Evolutionary conservation across 2,329 filamentous ascomycete genomes (phyloP), one percentile per base, ranked within the genome.

Genomic region (Penicillium sp.): DNA sequence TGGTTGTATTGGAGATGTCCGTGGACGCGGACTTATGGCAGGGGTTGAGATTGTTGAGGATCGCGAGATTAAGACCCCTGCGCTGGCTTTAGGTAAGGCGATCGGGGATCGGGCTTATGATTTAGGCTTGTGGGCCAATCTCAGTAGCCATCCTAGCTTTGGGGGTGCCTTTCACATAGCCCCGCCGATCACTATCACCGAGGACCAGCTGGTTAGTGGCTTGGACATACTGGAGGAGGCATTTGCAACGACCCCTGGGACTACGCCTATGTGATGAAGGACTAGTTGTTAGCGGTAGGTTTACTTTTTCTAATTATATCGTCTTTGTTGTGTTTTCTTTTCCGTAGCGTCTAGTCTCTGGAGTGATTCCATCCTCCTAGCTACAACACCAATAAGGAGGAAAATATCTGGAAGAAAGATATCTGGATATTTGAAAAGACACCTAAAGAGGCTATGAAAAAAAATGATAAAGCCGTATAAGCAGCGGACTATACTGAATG

Each of bases 1-100:
- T 65, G 80, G 78, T 31, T 88, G 84, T 68, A 83, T 88, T 51
- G 85, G 85, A 1, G 84, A 87, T 64, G 80, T 88, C 0, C 79
- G 85, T 10, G 84, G 84, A 0, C 76, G 83, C 0, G 85, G 85
- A 0, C 73, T 87, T 9, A 81, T 87, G 77, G 78, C 79, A 0
- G 84, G 83, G 2, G 72, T 86, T 8, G 84, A 87, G 70, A 84
- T 87, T 60, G 80, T 88, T 1, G 71, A 72, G 0, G 77, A 85
- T 63, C 68, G 77, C 2, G 66, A 73, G 35, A 82, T 77, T 0
- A 85, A 83, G 59, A 70, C 66, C 1, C 79, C 79, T 0, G 81
- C 73, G 0, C 59, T 76, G 2, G 80, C 82, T 5, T 67, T 86
- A 25, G 83, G 80, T 0, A 74, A 76, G 58, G 64, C 64, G 0